Evolutionary conservation across 306 rosid species (phyloP).

Genomic region (Pterocarpus santalinus): DNA sequence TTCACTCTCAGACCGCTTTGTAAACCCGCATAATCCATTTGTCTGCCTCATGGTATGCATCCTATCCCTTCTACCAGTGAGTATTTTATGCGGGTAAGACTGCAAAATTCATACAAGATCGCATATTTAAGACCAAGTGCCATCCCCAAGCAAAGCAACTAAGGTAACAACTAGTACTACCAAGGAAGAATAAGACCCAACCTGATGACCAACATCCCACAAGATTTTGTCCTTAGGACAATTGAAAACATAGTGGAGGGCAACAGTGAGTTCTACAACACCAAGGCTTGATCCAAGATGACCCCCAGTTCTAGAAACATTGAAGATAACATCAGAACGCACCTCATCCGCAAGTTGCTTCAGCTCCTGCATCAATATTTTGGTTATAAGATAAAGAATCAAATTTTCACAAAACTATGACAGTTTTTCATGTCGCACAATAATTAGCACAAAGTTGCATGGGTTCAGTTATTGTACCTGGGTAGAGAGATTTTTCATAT

Average conservation of each 20-base stretch:
- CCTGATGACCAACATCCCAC: slow-evolving; percentile 99
- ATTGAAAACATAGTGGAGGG: slow-evolving; percentile 91
- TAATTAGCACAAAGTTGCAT: not conserved
- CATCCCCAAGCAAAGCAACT: slow-evolving; percentile 16
- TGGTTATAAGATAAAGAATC: not conserved
- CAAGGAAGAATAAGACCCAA: slow-evolving; percentile 43
- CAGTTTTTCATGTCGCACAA: not conserved
- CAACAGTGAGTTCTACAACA: slow-evolving; percentile 94
- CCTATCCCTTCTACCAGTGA: slow-evolving; percentile 89
- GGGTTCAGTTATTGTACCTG: slow-evolving; percentile 61
- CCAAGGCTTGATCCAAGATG: slow-evolving; percentile 98
- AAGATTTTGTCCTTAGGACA: slow-evolving; percentile 86
- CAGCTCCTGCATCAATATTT: slow-evolving; percentile 67
- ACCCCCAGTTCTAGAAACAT: slow-evolving; percentile 90
- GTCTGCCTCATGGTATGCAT: slow-evolving; percentile 92
- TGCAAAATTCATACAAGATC: slow-evolving; percentile 49
- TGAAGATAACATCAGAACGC: slow-evolving; percentile 88
- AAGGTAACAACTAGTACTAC: not conserved
- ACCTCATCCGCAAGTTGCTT: slow-evolving; percentile 83
- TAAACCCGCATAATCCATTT: slow-evolving; percentile 82
- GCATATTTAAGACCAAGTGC: slow-evolving; percentile 2
- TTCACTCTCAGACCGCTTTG: slow-evolving; percentile 91
- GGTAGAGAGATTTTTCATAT: slow-evolving; percentile 86
- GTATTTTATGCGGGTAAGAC: slow-evolving; percentile 94
- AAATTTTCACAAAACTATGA: slow-evolving; percentile 17